Base-by-base conservation (phyloP, 2,329 filamentous ascomycete genomes). In the Apiospora arundinis region DNA sequence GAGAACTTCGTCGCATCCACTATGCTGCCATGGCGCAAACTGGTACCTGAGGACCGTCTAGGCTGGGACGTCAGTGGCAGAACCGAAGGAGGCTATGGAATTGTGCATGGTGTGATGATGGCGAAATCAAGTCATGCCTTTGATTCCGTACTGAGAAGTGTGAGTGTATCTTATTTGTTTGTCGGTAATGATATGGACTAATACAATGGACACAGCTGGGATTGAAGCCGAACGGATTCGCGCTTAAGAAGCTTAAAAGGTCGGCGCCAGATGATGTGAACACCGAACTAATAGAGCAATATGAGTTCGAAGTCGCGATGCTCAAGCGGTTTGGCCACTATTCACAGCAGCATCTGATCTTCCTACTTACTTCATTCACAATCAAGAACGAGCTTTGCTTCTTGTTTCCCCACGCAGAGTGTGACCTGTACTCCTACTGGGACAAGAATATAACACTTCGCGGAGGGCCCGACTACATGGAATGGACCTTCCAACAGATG, bases 341-440 rank as follows among this genome's bases (percentile, higher is more conserved):
- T 21, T 14, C 18, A 18, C 25, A 78, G 40, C 28, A 32, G 11
- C 76, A 80, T 68, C 72, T 80, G 23, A 73, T 78, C 5, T 75
- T 72, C 16, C 72, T 78, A 0, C 65, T 77, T 9, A 71, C 70
- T 1, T 74, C 75, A 1, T 79, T 73, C 69, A 74, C 69, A 21
- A 63, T 74, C 18, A 66, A 71, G 2, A 52, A 70, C 4, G 32
- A 71, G 14, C 75, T 73, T 40, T 73, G 72, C 69, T 74, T 80
- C 66, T 48, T 80, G 4, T 80, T 79, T 65, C 78, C 77, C 2
- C 77, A 73, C 25, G 78, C 78, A 7, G 71, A 76, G 25, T 74
- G 73, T 23, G 74, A 75, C 28, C 71, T 80, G n/a, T 67, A 68
- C 1, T 12, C 68, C 25, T 77, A 77, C 66, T 78, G 74, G 72